Evolutionary conservation across 148 eudicot species (phyloP), one percentile per base, ranked within the genome.

Genomic region (Simmondsia chinensis): DNA sequence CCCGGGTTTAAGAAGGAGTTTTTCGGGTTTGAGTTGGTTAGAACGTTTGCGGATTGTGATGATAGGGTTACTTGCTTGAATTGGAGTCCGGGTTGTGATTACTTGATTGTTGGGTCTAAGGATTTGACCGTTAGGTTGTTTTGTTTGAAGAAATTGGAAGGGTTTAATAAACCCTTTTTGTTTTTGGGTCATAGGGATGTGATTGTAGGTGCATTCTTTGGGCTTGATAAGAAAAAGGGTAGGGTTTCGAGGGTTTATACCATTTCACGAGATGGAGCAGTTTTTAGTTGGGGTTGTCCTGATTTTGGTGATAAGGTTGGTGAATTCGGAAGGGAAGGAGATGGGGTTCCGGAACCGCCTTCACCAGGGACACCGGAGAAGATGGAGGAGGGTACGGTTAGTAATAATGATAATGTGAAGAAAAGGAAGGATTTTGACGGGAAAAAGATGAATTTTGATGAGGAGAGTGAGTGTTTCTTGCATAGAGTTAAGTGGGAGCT

Each of bases 301-400:
- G 70, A 40, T 7, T 42, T 15, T 41, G 75, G 72, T 64, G 61
- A 16, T 41, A 40, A 35, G 34, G 2, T 41, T 54, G 73, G 55
- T 43, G 54, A 49, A 26, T 16, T 43, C 12, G 65, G 43, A 6
- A 52, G 35, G 55, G 36, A 17, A 8, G 54, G 43, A 46, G 66
- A 43, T 53, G 76, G 61, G 17, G 45, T 37, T 56, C 51, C 39
- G n/a, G 94, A 76, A 34, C 95, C 88, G 0, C 71, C 62, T 5
- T 74, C 95, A 20, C 97, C 97, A 0, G 94, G 95, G 6, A 91
- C 88, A 0, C 97, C 95, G 6, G 95, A 78, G 43, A 74, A 64
- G 38, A 49, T 50, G 59, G 73, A 60, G 11, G 66, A 65, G 47
- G 65, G 20, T 50, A 65, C 19, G 44, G 62, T 7, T 8, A 34